Conservation (phyloP, 2,329 filamentous ascomycete species). For the Aspergillus eucalypticola region DNA sequence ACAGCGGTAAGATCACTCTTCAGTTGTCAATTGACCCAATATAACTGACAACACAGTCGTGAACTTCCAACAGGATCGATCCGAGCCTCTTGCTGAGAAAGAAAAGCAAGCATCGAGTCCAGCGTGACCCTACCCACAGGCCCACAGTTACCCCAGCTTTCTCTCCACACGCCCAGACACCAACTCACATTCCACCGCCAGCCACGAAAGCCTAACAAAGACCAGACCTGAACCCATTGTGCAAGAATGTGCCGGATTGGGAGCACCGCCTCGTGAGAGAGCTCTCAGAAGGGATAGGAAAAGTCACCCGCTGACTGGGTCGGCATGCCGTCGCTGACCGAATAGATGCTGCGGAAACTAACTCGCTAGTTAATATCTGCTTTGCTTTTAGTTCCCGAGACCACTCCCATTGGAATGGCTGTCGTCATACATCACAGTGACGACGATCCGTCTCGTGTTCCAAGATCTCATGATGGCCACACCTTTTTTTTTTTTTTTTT, state of each 20-base stretch:
- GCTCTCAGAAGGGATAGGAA: background rate
- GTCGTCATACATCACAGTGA: slow-evolving; percentile 8
- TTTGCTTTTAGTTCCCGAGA: background rate
- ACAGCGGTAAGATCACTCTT: background rate
- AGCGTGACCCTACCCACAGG: background rate
- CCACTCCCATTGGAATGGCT: background rate
- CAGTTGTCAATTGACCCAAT: background rate
- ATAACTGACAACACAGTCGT: background rate
- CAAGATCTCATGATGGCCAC: background rate
- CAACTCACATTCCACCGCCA: background rate
- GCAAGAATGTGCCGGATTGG: background rate
- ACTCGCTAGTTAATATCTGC: too few species aligned
- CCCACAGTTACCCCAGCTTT: slow-evolving; percentile 4
- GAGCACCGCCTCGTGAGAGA: background rate
- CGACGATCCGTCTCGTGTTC: background rate
- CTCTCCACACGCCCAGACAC: background rate
- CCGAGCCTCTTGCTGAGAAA: too few species aligned
- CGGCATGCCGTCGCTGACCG: slow-evolving; percentile 8
- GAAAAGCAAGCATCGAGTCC: too few species aligned
- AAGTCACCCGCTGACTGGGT: slow-evolving; percentile 6
- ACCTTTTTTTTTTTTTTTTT: background rate
- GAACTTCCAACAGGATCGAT: too few species aligned
- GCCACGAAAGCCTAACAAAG: background rate
- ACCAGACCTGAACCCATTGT: background rate
- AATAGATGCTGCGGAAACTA: background rate